Evolutionary conservation across 768 basidiomycete genomes (phyloP), one percentile per base, ranked within the genome.

Genomic region (Rhizopogon vesiculosus): DNA sequence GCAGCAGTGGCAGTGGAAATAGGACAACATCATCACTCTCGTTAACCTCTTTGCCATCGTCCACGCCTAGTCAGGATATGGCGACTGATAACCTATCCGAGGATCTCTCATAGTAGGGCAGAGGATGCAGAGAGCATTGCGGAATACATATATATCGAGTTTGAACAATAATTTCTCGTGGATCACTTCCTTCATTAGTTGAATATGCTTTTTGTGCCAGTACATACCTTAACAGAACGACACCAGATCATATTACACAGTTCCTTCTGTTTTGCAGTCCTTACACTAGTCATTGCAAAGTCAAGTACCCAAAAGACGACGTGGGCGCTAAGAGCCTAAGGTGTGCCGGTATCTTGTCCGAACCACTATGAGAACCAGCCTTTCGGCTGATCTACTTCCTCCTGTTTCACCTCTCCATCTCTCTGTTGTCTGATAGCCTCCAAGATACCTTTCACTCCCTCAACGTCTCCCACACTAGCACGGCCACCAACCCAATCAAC

Each of bases 401-500:
- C 63, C 7, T 56, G 57, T 7, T 80, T 78, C 3, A 74, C 77
- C 61, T 89, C 86, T 0, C 87, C 87, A 59, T 91, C 89, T 53
- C 89, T 72, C 55, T 74, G 78, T 71, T 81, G 81, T 62, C 88
- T 73, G 54, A 91, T 58, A 28, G 70, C 74, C 59, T 91, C 89
- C 64, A 91, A 62, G 15, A 91, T 85, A 1, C 65, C 64, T 53
- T 78, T 80, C n/a, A 89, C 89, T 18, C 84, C 84, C 6, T 88
- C 85, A 16, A 84, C 73, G 56, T 86, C 82, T 0, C 89, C 89
- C 0, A 90, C 70, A 18, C 78, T 78, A 9, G 82, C 87, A 42
- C 76, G 76, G 1, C 89, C 89, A 22, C 75, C 78, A 15, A 74
- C 70, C 89, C 89, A 91, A 61, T 91, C 84, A 2, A 91, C 89